Percentiles rank a stretch among this genome's conserved stretches.
Conservation (phyloP, 257 asterid genomes). For the Capsicum pubescens region DNA sequence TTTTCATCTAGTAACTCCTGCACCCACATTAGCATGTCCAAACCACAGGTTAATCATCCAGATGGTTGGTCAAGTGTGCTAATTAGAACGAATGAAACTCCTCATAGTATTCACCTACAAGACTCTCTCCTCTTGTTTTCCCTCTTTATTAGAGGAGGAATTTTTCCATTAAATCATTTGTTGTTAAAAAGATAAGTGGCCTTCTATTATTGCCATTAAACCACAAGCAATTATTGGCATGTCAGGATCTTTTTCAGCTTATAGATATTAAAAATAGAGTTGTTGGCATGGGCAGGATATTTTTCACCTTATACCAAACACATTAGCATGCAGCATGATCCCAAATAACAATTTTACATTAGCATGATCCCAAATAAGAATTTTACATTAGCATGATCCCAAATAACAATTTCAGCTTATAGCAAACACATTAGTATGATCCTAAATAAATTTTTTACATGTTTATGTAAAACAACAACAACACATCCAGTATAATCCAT, state of each 20-base stretch:
- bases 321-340: too few species aligned
- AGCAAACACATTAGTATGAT: too few species aligned
- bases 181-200: not conserved
- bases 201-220: not conserved
- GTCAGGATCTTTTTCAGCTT: too few species aligned
- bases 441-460: too few species aligned
- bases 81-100: not conserved
- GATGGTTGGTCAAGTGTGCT: not conserved
- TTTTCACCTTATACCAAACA: not conserved
- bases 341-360: too few species aligned
- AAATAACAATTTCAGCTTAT: too few species aligned
- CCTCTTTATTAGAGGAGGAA: not conserved
- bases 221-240: not conserved
- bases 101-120: not conserved
- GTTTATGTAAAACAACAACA: too few species aligned
- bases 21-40: conserved; percentile 14
- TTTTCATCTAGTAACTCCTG: not conserved
- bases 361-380: too few species aligned
- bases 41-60: not conserved
- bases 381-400: too few species aligned
- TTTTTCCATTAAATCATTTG: not conserved
- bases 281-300: not conserved
- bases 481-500: too few species aligned
- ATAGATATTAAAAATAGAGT: too few species aligned
- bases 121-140: conserved; percentile 5